Evolutionary conservation across 306 rosid genomes (phyloP).

Genomic region (Clitoria ternatea): DNA sequence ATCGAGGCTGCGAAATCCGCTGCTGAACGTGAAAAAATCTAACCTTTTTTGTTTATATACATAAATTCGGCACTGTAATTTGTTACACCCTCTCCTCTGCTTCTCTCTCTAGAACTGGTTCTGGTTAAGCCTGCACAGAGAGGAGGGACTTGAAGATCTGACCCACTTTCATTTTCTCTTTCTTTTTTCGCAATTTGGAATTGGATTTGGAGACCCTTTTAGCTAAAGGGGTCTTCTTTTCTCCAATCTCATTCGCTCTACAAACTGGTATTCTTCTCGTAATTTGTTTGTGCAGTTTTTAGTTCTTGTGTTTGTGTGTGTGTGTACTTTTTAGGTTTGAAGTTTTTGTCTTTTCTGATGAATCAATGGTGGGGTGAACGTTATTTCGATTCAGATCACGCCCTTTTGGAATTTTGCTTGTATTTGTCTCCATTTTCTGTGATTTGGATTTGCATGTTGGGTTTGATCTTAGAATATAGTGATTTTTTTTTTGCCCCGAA

Average conservation of each 20-base stretch:
- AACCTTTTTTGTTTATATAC: background rate
- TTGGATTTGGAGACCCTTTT: conserved; percentile 48
- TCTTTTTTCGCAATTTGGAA: conserved; percentile 23
- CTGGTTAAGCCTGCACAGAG: background rate
- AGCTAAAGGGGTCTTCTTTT: conserved; percentile 38
- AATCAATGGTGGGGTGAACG: conserved; percentile 19
- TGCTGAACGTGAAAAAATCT: conserved; percentile 30
- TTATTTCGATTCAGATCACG: conserved; percentile 17
- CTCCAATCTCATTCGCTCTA: conserved; percentile 22
- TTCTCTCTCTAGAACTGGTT: conserved; percentile 25
- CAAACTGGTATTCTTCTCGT: conserved; percentile 14
- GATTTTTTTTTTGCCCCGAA: conserved; percentile 12
- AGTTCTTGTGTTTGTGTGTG: background rate
- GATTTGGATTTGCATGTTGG: conserved; percentile 31
- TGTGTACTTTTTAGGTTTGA: background rate
- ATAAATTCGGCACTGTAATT: conserved; percentile 20
- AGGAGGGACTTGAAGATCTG: conserved; percentile 43
- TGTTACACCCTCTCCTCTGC: background rate
- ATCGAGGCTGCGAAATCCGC: conserved; percentile 22
- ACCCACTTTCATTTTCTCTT: conserved; percentile 14
- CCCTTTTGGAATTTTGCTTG: background rate
- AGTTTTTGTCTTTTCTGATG: conserved; percentile 14
- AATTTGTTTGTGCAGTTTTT: background rate
- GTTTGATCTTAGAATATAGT: conserved; percentile 6
- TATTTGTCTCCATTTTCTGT: background rate